phyloP scores from a whole-genome alignment of 108 stramenopile species.

The Asterionellopsis glacialis region DNA sequence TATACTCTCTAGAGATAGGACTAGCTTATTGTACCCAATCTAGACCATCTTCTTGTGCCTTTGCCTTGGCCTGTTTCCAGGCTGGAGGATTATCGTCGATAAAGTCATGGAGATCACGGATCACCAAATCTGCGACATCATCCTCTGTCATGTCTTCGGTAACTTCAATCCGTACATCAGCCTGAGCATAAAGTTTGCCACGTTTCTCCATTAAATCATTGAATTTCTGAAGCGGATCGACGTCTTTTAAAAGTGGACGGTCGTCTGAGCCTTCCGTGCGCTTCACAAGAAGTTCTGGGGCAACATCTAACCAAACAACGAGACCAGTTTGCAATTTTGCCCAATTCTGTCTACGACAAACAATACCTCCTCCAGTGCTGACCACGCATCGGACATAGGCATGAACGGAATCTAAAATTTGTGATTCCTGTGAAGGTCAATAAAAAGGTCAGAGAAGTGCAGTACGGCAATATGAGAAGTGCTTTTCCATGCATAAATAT shows the following conservation, averaged over 20 bases:
- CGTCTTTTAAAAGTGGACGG: constrained; percentile 79
- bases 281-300: constrained; percentile 70
- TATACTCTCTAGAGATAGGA: neutral
- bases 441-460: too few relatives aligned
- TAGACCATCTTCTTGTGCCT: constrained; percentile 74
- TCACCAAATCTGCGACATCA: constrained; percentile 42
- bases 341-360: constrained; percentile 77
- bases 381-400: constrained; percentile 83
- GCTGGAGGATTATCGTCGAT: constrained; percentile 92
- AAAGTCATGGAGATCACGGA: constrained; percentile 73
- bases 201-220: constrained; percentile 54
- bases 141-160: constrained; percentile 44
- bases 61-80: constrained; percentile 72
- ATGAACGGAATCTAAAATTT: constrained; percentile 79
- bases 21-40: constrained; percentile 72
- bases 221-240: constrained; percentile 66
- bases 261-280: constrained; percentile 64
- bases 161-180: constrained; percentile 74
- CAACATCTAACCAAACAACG: constrained; percentile 87
- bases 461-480: too few relatives aligned
- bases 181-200: constrained; percentile 64
- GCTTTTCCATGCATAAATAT: too few relatives aligned
- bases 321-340: constrained; percentile 87
- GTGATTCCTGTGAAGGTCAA: constrained; percentile 10
- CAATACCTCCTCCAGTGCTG: constrained; percentile 84